Evolutionary conservation across 192 early-diverging fungal genomes (phyloP), one percentile per base, ranked within the genome.

Genomic region (Backusella sp.): DNA sequence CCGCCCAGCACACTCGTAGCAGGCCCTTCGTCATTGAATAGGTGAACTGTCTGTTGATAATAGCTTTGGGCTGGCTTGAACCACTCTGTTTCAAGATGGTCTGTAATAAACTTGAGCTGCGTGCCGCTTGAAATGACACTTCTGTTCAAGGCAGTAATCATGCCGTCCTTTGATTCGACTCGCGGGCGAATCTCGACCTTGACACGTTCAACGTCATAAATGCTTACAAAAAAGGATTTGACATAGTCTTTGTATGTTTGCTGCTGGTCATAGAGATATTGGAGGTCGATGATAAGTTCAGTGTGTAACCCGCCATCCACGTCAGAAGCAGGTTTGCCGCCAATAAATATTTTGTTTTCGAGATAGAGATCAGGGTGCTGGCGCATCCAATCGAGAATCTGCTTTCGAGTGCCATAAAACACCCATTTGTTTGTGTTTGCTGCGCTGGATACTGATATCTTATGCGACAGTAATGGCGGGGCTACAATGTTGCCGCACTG

Each of bases 261-360:
- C 28, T 85, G 84, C 11, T 83, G 78, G 75, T 87, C 83, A 7
- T 77, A 80, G 26, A 78, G 82, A 15, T 80, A 75, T 11, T 83
- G 53, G 19, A 87, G 77, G 62, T 87, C 86, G 73, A 87, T 84
- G 39, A 87, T 80, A 7, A 87, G 42, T 73, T 84, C 86, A 36
- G 79, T 66, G 67, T 84, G 72, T 2, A 76, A 74, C 11, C 75
- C 75, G 23, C 8, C 28, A 28, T 71, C 41, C 0, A 3, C 26
- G 21, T 80, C 79, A 26, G 76, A 56, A 0, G 19, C 53, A 3
- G 79, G 80, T 21, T 80, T 74, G 26, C 78, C 82, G 49, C 82
- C 74, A 1, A 80, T 79, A 52, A 87, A 73, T 5, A 82, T 73
- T 39, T 75, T 26, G 73, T 77, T 68, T 75, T 85, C 67, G 73